These are phyloP conservation scores for Colletotrichum musicola DNA, from an alignment of 2,329 filamentous ascomycete species.

Conservation along the genomic window DNA sequence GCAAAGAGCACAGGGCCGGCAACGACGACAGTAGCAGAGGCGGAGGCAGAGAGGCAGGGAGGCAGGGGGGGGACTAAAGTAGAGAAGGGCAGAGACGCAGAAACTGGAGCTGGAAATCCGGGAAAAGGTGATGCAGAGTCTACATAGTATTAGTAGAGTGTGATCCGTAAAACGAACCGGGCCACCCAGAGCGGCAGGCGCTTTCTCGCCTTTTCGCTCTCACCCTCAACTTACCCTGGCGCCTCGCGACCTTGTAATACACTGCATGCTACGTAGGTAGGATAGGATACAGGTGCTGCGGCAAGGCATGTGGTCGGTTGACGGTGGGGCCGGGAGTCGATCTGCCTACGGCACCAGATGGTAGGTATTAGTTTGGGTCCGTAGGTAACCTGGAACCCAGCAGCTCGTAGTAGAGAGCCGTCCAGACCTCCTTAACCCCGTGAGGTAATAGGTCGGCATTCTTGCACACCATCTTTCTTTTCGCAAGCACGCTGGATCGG, in stretches of 20 bases:
- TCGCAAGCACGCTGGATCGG: too few species aligned
- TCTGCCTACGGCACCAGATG: neutral
- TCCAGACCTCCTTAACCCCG: slow-evolving; percentile 10
- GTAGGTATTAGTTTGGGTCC: neutral
- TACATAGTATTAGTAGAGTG: neutral
- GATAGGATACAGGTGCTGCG: neutral
- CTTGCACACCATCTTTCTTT: slow-evolving; percentile 1
- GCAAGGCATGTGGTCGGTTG: slow-evolving; percentile 30
- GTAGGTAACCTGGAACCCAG: neutral
- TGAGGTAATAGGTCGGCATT: neutral
- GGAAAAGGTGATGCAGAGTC: neutral
- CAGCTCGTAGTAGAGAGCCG: slow-evolving; percentile 2
- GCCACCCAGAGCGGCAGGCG: slow-evolving; percentile 2
- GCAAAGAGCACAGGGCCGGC: neutral
- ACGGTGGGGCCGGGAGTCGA: slow-evolving; percentile 26
- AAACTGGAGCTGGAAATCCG: slow-evolving; percentile 16
- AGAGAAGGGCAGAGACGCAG: neutral
- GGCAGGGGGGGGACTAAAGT: neutral
- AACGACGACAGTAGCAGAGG: neutral
- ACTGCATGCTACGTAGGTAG: neutral
- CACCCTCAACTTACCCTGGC: neutral
- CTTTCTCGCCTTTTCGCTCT: slow-evolving; percentile 1
- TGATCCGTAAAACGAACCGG: slow-evolving; percentile 9
- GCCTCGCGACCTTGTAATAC: too few species aligned
- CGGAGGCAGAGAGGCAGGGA: neutral